Conservation (phyloP, 306 rosid species). For the Medicago lupulina region DNA sequence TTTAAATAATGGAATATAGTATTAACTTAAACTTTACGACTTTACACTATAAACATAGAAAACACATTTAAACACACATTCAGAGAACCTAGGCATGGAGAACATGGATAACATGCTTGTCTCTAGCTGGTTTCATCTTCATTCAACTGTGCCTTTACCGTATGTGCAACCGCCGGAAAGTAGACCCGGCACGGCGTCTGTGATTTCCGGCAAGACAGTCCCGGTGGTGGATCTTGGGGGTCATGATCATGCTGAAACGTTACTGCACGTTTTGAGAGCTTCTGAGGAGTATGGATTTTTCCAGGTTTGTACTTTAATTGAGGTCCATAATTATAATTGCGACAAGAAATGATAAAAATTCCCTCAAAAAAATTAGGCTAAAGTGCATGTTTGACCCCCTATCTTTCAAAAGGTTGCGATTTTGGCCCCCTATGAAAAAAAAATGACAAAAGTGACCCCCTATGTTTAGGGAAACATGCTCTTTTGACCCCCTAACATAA, state of each 20-base stretch:
- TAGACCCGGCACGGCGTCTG: slow-evolving; percentile 41
- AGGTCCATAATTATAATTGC: no score
- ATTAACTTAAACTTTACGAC: not conserved
- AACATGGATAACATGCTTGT: slow-evolving; percentile 43
- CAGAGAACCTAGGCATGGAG: not conserved
- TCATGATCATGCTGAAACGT: slow-evolving; percentile 38
- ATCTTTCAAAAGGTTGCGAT: no score
- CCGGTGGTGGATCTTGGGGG: slow-evolving; percentile 62
- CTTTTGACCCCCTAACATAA: no score
- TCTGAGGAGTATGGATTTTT: slow-evolving; percentile 68
- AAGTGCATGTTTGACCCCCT: no score
- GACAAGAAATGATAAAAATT: no score
- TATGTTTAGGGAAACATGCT: no score
- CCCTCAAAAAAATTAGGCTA: no score
- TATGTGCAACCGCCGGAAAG: slow-evolving; percentile 55
- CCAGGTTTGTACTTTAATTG: slow-evolving; percentile 61
- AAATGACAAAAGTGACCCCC: no score
- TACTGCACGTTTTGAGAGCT: slow-evolving; percentile 55
- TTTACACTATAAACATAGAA: not conserved
- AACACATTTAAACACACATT: slow-evolving; percentile 8
- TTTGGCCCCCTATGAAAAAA: no score
- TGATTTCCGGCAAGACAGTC: slow-evolving; percentile 34
- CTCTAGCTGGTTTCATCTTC: slow-evolving; percentile 53
- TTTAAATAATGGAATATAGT: not conserved
- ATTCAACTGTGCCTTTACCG: slow-evolving; percentile 45